phyloP scores from a whole-genome alignment of 2,329 filamentous ascomycete genomes.

The Escovopsis sp. region DNA sequence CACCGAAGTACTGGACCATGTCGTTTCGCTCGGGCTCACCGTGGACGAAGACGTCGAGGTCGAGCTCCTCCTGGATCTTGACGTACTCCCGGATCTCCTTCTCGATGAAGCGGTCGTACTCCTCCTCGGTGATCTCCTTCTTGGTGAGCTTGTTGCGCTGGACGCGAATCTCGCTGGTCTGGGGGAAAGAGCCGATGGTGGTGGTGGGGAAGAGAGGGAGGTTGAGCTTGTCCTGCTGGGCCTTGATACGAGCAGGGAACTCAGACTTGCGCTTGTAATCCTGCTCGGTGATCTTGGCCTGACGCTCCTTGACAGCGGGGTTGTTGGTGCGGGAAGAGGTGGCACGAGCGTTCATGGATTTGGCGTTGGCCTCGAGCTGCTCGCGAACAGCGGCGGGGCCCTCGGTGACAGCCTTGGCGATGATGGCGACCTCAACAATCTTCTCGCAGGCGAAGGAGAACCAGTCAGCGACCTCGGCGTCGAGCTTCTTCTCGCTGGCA shows the following conservation, averaged over 20 bases:
- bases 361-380: constrained; percentile 92
- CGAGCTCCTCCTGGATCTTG: constrained; percentile 96
- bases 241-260: constrained; percentile 70
- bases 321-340: constrained; percentile 93
- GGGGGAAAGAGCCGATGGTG: constrained; percentile 98
- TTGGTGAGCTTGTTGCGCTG: constrained; percentile 98
- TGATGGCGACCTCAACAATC: constrained; percentile 74
- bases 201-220: constrained; percentile 97
- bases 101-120: constrained; percentile 99
- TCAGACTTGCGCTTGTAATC: constrained; percentile 87
- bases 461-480: constrained; percentile 87
- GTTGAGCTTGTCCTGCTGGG: constrained; percentile 84
- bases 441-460: constrained; percentile 98
- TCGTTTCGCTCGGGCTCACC: constrained; percentile 99
- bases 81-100: constrained; percentile 93
- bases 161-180: constrained; percentile 96
- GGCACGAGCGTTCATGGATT: constrained; percentile 80
- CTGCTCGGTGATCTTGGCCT: constrained; percentile 67
- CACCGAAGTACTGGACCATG: constrained; percentile 99
- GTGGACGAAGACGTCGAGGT: constrained; percentile 92
- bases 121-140: constrained; percentile 76
- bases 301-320: constrained; percentile 91
- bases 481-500: constrained; percentile 95
- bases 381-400: constrained; percentile 74
- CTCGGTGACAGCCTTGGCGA: constrained; percentile 93